Evolutionary conservation across 2,329 filamentous ascomycete species (phyloP).

Genomic region (Colletotrichum sp.): DNA sequence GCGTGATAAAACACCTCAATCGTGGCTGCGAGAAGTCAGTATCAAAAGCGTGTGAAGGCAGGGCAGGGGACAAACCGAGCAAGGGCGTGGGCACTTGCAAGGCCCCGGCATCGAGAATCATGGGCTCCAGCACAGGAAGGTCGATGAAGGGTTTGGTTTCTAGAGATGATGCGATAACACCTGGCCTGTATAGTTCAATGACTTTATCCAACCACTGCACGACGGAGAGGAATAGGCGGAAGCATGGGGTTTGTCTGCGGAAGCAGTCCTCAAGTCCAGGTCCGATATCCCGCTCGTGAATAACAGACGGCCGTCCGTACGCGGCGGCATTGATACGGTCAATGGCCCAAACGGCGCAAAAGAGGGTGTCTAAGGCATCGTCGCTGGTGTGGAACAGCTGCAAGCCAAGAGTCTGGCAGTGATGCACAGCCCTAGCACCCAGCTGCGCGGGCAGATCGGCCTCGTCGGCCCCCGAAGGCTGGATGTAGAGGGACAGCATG

Average conservation of each 20-base stretch:
- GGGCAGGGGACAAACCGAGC: conserved; percentile 44
- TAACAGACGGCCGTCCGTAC: conserved; percentile 63
- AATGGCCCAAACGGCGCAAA: conserved; percentile 65
- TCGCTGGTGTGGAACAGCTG: conserved; percentile 50
- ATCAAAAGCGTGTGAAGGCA: background rate
- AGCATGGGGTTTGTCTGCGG: conserved; percentile 55
- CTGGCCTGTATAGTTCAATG: conserved; percentile 64
- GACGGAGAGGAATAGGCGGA: conserved; percentile 61
- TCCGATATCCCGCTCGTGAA: conserved; percentile 66
- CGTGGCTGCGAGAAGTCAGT: conserved; percentile 50
- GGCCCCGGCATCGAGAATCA: conserved; percentile 60
- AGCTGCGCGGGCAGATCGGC: conserved; percentile 60
- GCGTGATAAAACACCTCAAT: conserved; percentile 70
- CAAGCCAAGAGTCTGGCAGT: conserved; percentile 61
- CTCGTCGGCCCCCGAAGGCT: conserved; percentile 58
- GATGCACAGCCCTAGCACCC: conserved; percentile 59
- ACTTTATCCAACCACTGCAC: conserved; percentile 62
- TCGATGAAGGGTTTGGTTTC: conserved; percentile 55
- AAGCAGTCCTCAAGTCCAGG: conserved; percentile 58
- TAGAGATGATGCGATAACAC: conserved; percentile 22
- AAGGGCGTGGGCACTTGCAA: conserved; percentile 52
- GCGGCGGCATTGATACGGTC: conserved; percentile 65
- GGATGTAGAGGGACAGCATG: conserved; percentile 64
- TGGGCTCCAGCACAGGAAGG: conserved; percentile 60
- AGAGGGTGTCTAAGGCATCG: conserved; percentile 51